phyloP scores from a whole-genome alignment of 208 protist genomes.

The Leishmania martiniquensis region DNA sequence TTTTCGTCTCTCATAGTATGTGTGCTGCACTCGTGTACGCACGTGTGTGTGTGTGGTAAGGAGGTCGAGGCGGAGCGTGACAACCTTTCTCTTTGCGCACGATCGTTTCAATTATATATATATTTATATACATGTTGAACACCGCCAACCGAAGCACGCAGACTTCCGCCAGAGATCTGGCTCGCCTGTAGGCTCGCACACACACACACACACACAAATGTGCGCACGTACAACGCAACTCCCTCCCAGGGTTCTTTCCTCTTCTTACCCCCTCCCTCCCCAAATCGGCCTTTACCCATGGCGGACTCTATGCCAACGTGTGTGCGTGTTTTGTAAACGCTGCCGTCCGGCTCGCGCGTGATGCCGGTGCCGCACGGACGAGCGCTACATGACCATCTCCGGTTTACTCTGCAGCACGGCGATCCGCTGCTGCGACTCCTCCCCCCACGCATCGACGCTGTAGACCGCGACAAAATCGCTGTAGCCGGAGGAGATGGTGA shows the following conservation, averaged over 20 bases:
- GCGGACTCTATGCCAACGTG: not conserved
- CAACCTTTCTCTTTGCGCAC: too few relatives aligned
- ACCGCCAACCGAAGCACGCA: too few relatives aligned
- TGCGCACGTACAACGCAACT: not conserved
- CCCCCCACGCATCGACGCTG: conserved; percentile 62
- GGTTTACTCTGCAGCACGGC: conserved; percentile 77
- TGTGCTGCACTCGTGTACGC: too few relatives aligned
- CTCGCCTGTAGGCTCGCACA: too few relatives aligned
- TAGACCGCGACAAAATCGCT: conserved; percentile 82
- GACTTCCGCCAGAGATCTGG: too few relatives aligned
- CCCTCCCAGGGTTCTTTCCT: not conserved
- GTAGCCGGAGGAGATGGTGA: conserved; percentile 79
- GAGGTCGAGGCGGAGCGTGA: too few relatives aligned
- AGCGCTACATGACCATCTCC: conserved; percentile 74
- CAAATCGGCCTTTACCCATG: not conserved
- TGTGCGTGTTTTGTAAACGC: not conserved
- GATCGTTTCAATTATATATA: too few relatives aligned
- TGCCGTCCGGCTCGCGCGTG: too few relatives aligned
- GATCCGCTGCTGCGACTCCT: conserved; percentile 88
- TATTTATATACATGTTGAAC: too few relatives aligned
- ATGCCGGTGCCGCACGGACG: not conserved
- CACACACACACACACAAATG: too few relatives aligned
- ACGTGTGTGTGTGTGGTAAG: too few relatives aligned
- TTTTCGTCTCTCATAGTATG: too few relatives aligned
- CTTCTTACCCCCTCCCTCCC: not conserved